A percentile compares a stretch with the other conserved stretches of the same genome.
Evolutionary conservation across 2,329 filamentous ascomycete species (phyloP).

Genomic region (Bipolaris oryzae): DNA sequence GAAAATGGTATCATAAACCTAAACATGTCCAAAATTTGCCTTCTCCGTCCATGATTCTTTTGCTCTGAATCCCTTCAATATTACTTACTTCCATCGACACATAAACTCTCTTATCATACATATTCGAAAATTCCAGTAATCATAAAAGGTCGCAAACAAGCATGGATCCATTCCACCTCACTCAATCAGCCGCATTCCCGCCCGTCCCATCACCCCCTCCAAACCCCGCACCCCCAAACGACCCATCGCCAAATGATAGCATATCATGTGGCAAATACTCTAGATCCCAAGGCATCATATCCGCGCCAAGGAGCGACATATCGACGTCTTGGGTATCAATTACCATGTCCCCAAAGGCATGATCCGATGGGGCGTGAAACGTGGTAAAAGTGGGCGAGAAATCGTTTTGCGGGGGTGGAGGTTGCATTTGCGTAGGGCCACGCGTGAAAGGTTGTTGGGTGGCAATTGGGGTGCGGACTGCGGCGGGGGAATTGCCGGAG

Average conservation of each 20-base stretch:
- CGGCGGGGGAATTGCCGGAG: slow-evolving; percentile 32
- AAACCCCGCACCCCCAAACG: slow-evolving; percentile 11
- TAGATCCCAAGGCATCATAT: slow-evolving; percentile 73
- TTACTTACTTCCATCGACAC: no score
- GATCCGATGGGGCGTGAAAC: slow-evolving; percentile 35
- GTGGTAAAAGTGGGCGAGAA: slow-evolving; percentile 36
- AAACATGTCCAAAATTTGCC: no score
- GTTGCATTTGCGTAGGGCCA: slow-evolving; percentile 12
- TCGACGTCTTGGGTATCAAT: slow-evolving; percentile 81
- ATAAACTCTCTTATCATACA: no score
- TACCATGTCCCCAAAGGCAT: slow-evolving; percentile 62
- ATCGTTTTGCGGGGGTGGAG: slow-evolving; percentile 14
- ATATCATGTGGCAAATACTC: slow-evolving; percentile 74
- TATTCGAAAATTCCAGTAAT: no score
- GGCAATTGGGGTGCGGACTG: slow-evolving; percentile 20
- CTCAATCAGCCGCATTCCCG: not conserved
- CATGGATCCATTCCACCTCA: not conserved
- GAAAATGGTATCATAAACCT: no score
- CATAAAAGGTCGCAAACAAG: no score
- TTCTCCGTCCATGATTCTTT: no score
- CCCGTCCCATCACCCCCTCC: slow-evolving; percentile 6
- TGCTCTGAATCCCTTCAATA: no score
- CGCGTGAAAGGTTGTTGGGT: slow-evolving; percentile 27
- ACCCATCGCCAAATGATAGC: slow-evolving; percentile 50
- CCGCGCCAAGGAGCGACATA: slow-evolving; percentile 70